Evolutionary conservation across 192 early-diverging fungal genomes (phyloP).

Genomic region (Rhizophagus prolifer): DNA sequence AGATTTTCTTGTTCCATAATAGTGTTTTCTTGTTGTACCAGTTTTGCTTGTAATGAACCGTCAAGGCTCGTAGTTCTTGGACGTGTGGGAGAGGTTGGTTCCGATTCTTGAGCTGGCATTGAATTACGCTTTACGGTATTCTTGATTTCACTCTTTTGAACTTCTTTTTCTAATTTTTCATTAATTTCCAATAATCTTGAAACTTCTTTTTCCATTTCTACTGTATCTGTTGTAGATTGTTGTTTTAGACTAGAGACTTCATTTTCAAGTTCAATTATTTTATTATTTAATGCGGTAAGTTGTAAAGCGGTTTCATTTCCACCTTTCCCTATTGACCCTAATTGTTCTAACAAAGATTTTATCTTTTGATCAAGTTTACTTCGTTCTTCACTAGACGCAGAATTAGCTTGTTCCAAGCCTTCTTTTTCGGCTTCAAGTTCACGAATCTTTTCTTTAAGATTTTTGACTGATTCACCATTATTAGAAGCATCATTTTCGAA

Average conservation of each 20-base stretch:
- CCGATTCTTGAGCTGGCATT: neutral
- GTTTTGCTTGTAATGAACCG: neutral
- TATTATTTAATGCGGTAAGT: conserved; percentile 1
- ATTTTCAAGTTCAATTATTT: conserved; percentile 7
- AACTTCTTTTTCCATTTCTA: conserved; percentile 15
- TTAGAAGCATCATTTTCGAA: neutral
- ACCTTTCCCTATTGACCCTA: neutral
- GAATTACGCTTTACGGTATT: neutral
- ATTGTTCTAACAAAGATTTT: conserved; percentile 7
- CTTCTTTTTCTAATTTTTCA: conserved; percentile 12
- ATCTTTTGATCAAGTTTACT: conserved; percentile 25
- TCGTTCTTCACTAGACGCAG: neutral
- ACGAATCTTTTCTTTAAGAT: conserved; percentile 16
- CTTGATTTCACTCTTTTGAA: neutral
- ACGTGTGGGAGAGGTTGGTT: neutral
- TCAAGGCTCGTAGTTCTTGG: neutral
- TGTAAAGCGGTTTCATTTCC: neutral
- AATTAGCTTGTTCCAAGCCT: conserved; percentile 6
- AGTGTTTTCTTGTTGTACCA: neutral
- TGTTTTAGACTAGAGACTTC: conserved; percentile 2
- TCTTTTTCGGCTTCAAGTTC: conserved; percentile 23
- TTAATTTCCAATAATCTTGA: conserved; percentile 14
- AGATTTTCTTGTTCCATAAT: neutral
- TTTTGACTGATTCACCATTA: neutral
- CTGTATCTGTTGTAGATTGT: neutral